Base-by-base conservation (phyloP, 176 grass and related monocot genomes). In the Eleusine indica region DNA sequence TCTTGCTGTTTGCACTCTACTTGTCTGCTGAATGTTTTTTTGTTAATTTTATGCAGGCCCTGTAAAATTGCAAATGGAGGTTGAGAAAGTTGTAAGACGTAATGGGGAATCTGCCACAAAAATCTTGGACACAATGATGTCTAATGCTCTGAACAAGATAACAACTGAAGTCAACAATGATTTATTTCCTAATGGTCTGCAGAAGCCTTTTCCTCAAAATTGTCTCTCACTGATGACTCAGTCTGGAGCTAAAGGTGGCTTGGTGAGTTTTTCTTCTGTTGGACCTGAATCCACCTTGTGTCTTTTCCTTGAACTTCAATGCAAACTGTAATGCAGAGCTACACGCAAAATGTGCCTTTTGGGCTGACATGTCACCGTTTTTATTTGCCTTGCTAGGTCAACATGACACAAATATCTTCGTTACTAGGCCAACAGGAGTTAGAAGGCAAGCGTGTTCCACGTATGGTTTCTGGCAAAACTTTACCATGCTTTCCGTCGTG, bases 371-470 rank as follows among this genome's bases (percentile, higher is more conserved):
- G 53, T 40, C 9, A 46, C 16, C 3, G 6, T 48, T 75, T 53
- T 80, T 21, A 71, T 75, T 43, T 81, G 17, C 79, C 12, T 85
- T 80, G 73, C 49, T 87, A 97, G 95, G 95, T 94, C 70, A 97
- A 98, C 86, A 93, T 98, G 96, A 87, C 83, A 73, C 96, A 95
- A 88, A 98, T 98, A 56, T 98, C 96, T 47, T 98, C 96, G 56
- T 90, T 98, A 84, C 35, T 98, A 75, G 96, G 96, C 13, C 93
- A 94, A 64, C 96, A 98, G 91, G 89, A 88, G 66, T 88, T 98
- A 82, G 96, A 98, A 91, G 96, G 96, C 68, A 88, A 91, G 39
- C 92, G 96, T 54, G 96, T 98, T 35, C 96, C 96, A 78, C 82
- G 91, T n/a, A 98, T 98, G 96, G 52, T 85, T 76, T 98, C 96